Conservation (phyloP, 495 filamentous ascomycete species). For the Hypomontagnella submonticulosa region DNA sequence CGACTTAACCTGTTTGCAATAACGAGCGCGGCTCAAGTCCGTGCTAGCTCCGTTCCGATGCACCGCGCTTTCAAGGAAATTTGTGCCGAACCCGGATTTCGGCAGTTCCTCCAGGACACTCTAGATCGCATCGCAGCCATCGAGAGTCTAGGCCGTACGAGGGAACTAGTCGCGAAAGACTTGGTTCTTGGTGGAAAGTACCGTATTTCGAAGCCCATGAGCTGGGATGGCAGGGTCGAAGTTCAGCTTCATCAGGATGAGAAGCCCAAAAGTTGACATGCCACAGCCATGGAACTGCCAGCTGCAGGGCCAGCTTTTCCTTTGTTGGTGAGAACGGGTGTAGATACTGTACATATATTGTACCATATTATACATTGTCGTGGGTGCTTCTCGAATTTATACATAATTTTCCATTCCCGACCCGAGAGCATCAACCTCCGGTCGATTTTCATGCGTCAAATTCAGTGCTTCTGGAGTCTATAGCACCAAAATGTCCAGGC, state of each 20-base stretch:
- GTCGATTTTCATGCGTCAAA: too few relatives aligned
- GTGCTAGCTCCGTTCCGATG: conserved; percentile 96
- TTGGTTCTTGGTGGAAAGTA: conserved; percentile 81
- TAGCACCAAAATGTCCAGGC: background rate
- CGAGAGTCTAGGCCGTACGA: conserved; percentile 90
- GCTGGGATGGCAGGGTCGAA: conserved; percentile 42
- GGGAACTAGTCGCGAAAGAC: conserved; percentile 90
- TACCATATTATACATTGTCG: conserved; percentile 15
- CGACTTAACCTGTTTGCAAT: conserved; percentile 96
- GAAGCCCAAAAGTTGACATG: background rate
- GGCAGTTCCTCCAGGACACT: conserved; percentile 82
- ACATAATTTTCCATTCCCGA: too few relatives aligned
- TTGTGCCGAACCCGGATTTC: conserved; percentile 76
- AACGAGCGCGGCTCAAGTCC: conserved; percentile 84
- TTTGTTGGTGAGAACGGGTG: conserved; percentile 14
- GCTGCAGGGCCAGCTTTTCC: conserved; percentile 31
- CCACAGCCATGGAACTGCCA: background rate
- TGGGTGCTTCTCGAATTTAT: conserved; percentile 1
- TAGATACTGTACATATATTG: conserved; percentile 28
- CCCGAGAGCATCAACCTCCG: too few relatives aligned
- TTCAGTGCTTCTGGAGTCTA: too few relatives aligned
- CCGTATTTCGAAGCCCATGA: conserved; percentile 62
- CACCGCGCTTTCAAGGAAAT: conserved; percentile 89
- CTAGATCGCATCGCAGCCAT: conserved; percentile 86
- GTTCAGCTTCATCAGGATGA: conserved; percentile 39